Percentiles rank a stretch among this genome's conserved stretches.
Evolutionary conservation across 208 protist species (phyloP).

Genomic region (Borovskyia barvae): DNA sequence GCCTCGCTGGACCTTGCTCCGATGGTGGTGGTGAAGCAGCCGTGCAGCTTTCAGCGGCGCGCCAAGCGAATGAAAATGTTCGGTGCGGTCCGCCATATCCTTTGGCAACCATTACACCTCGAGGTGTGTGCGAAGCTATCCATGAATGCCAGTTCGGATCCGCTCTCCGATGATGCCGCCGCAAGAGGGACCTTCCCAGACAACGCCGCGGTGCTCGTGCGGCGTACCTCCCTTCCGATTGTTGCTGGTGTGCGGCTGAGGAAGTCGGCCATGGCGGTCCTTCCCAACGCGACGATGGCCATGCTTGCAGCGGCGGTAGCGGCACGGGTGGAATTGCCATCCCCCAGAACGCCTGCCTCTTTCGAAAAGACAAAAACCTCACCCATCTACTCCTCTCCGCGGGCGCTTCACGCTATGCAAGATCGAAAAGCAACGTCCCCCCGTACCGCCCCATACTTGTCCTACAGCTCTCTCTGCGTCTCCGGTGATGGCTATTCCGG

Average conservation of each 20-base stretch:
- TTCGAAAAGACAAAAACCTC: neutral
- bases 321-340: slow-evolving; percentile 10
- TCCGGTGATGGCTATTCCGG: slow-evolving; percentile 13
- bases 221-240: neutral
- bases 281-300: slow-evolving; percentile 18
- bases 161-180: neutral
- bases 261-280: slow-evolving; percentile 9
- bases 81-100: slow-evolving; percentile 19
- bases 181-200: neutral
- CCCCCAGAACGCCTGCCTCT: neutral
- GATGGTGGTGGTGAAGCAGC: slow-evolving; percentile 26
- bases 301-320: slow-evolving; percentile 19
- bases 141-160: neutral
- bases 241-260: slow-evolving; percentile 7
- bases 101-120: slow-evolving; percentile 11
- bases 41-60: slow-evolving; percentile 29
- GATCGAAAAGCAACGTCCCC: no score
- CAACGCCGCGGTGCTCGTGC: slow-evolving; percentile 2
- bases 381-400: neutral
- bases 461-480: neutral
- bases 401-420: slow-evolving; percentile 5
- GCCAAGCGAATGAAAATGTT: slow-evolving; percentile 14
- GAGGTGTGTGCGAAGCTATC: neutral
- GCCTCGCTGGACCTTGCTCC: slow-evolving; percentile 20
- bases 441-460: no score